These are phyloP conservation scores for Aspergillus hortae DNA, from an alignment of 2,329 filamentous ascomycete genomes.

Conservation along the genomic window DNA sequence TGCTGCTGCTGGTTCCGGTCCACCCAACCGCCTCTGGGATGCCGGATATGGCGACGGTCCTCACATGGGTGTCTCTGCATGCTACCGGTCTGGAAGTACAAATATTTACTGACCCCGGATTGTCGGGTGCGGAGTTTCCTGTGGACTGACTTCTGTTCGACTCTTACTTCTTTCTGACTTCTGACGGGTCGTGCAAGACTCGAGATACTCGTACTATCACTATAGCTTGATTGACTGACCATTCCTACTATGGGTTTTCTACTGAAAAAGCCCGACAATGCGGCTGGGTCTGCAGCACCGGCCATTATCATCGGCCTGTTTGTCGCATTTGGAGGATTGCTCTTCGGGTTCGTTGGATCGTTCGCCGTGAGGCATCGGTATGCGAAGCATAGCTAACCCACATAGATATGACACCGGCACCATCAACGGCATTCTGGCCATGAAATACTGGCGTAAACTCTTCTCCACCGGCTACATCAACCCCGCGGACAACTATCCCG, in stretches of 20 bases:
- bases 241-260: conserved; percentile 37
- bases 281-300: conserved; percentile 44
- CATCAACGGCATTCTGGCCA: conserved; percentile 51
- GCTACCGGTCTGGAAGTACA: conserved; percentile 2
- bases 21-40: not conserved
- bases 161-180: not conserved
- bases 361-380: conserved; percentile 12
- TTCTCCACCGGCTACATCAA: conserved; percentile 36
- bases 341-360: conserved; percentile 50
- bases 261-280: conserved; percentile 45
- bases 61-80: not conserved
- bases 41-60: conserved; percentile 7
- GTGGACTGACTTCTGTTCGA: not conserved
- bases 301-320: conserved; percentile 56
- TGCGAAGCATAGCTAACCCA: conserved; percentile 1
- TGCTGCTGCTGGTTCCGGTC: conserved; percentile 7
- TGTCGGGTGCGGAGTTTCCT: not conserved
- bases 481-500: conserved; percentile 37
- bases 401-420: conserved; percentile 51
- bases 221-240: not conserved
- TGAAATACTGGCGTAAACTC: conserved; percentile 40
- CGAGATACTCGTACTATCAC: not conserved
- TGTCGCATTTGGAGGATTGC: conserved; percentile 56
- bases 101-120: conserved; percentile 1
- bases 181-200: not conserved